Evolutionary conservation across 768 basidiomycete genomes (phyloP).

Genomic region (Tricholoma saponaceum): DNA sequence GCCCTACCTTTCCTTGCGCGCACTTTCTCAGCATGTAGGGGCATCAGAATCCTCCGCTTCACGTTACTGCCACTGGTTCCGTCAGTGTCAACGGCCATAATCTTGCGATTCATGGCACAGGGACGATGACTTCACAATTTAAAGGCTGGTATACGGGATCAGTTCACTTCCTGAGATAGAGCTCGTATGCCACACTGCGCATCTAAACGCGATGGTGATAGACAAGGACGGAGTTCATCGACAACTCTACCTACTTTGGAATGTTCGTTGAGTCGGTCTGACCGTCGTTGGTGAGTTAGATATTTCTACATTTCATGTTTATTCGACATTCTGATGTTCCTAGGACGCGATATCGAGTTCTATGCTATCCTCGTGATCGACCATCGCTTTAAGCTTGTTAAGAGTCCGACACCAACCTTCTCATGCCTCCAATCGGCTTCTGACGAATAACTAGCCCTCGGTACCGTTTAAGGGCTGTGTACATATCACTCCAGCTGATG

Average conservation of each 20-base stretch:
- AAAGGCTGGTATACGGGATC: neutral
- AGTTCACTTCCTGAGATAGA: neutral
- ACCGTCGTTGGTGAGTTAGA: neutral
- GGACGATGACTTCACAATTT: neutral
- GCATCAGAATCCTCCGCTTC: neutral
- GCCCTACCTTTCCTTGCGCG: neutral
- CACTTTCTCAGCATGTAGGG: neutral
- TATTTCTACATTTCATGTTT: neutral
- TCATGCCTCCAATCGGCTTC: neutral
- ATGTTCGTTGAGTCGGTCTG: neutral
- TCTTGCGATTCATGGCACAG: neutral
- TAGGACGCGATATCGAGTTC: neutral
- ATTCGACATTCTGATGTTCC: neutral
- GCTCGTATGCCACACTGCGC: neutral
- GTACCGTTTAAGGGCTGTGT: no score
- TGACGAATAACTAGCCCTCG: no score
- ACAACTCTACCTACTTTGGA: neutral
- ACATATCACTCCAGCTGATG: no score
- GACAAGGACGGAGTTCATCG: neutral
- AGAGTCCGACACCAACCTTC: neutral
- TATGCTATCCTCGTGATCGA: neutral
- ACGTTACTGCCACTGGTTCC: neutral
- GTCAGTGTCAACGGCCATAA: neutral
- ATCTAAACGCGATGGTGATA: neutral
- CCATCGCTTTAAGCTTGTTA: neutral